These are phyloP conservation scores for Diaporthe batatas DNA, from an alignment of 2,329 filamentous ascomycete species.

Conservation along the genomic window DNA sequence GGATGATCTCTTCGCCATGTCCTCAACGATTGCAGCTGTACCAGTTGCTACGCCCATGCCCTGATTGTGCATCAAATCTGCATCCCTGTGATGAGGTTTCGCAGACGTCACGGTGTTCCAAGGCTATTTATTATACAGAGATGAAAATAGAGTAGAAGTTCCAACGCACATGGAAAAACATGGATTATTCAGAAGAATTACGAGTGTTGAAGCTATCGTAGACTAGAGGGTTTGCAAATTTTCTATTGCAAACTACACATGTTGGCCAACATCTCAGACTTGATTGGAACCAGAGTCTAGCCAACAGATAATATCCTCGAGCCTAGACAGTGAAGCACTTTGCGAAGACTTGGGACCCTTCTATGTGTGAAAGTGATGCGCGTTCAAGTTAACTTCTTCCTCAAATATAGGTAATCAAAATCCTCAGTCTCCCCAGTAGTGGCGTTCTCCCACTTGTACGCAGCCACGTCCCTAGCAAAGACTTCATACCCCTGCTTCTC, in stretches of 20 bases:
- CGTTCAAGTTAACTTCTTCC: slow-evolving; percentile 15
- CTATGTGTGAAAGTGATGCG: no score
- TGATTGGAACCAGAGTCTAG: no score
- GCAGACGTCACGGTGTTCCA: no score
- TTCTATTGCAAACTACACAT: no score
- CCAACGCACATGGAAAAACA: background rate
- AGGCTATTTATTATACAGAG: background rate
- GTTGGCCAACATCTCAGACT: no score
- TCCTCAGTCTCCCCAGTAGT: slow-evolving; percentile 39
- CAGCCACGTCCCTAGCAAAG: slow-evolving; percentile 30
- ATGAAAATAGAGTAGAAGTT: background rate
- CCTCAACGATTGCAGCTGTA: slow-evolving; percentile 22
- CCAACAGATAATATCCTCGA: no score
- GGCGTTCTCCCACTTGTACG: slow-evolving; percentile 35
- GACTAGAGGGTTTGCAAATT: background rate
- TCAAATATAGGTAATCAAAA: slow-evolving; percentile 39
- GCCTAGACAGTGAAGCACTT: no score
- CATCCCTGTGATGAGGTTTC: no score
- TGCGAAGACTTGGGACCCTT: background rate
- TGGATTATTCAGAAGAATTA: background rate
- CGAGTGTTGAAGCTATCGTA: no score
- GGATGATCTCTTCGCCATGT: slow-evolving; percentile 11
- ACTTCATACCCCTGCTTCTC: slow-evolving; percentile 39
- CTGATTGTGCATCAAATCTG: background rate
- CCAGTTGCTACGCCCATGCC: slow-evolving; percentile 5